Evolutionary conservation across 805 yeast species (phyloP).

Genomic region (Saccharomycopsis fermentans): DNA sequence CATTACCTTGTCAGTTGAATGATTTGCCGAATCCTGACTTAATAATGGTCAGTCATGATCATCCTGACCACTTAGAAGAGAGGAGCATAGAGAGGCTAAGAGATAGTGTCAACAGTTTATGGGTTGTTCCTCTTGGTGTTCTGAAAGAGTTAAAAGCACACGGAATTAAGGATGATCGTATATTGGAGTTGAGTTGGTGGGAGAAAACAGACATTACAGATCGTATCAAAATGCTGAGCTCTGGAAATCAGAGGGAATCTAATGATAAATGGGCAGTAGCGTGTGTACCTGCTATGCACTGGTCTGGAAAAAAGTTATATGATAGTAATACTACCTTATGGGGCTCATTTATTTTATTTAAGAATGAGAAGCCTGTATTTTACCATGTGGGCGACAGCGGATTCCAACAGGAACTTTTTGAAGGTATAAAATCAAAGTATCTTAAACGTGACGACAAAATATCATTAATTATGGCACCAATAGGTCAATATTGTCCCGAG

Average conservation of each 20-base stretch:
- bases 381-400: conserved; percentile 97
- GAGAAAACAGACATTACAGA: conserved; percentile 39
- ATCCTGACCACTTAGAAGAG: conserved; percentile 86
- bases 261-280: conserved; percentile 61
- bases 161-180: conserved; percentile 47
- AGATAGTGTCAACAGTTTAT: conserved; percentile 32
- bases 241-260: conserved; percentile 20
- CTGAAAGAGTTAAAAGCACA: conserved; percentile 39
- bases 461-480: conserved; percentile 67
- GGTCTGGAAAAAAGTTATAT: conserved; percentile 81
- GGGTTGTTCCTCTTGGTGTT: conserved; percentile 87
- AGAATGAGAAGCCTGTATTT: conserved; percentile 58
- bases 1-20: conserved; percentile 57
- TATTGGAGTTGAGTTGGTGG: conserved; percentile 92
- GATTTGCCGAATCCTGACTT: conserved; percentile 62
- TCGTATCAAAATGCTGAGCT: not conserved
- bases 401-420: conserved; percentile 63
- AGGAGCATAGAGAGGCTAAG: conserved; percentile 37
- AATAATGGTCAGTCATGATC: conserved; percentile 83
- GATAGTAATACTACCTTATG: conserved; percentile 79
- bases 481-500: conserved; percentile 96
- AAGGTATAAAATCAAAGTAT: conserved; percentile 46
- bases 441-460: conserved; percentile 40
- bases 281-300: conserved; percentile 92
- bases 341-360: conserved; percentile 74